Evolutionary conservation across 805 yeast genomes (phyloP).

Genomic region (Metschnikowia reukaufii): DNA sequence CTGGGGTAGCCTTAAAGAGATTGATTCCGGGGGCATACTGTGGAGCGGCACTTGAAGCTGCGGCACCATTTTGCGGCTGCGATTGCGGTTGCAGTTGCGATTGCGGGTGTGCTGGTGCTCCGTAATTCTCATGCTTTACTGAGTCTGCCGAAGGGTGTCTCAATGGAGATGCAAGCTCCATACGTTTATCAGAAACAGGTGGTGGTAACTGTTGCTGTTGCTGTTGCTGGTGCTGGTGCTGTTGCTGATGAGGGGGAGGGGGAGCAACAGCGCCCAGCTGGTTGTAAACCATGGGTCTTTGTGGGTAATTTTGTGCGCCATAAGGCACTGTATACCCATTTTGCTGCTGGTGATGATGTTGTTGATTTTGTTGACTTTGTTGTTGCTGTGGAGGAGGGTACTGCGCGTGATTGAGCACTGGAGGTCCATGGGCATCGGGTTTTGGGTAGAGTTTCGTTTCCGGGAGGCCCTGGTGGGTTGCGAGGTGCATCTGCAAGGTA

Average conservation of each 20-base stretch:
- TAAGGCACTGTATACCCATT: conserved; percentile 11
- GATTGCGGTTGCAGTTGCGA: not conserved
- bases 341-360: conserved; percentile 1
- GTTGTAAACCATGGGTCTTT: conserved; percentile 8
- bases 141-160: conserved; percentile 17
- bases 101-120: conserved; percentile 24
- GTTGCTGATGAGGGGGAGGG: conserved; percentile 6
- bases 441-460: conserved; percentile 37
- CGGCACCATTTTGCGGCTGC: not conserved
- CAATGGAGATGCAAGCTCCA: conserved; percentile 42
- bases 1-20: conserved; percentile 6
- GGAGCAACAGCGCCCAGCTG: too few species aligned
- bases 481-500: conserved; percentile 73
- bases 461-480: conserved; percentile 54
- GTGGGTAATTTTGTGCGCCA: conserved; percentile 13
- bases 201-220: conserved; percentile 11
- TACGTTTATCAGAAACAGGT: conserved; percentile 30
- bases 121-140: conserved; percentile 7
- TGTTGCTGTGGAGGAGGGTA: conserved; percentile 1
- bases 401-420: not conserved
- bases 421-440: conserved; percentile 7
- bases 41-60: not conserved
- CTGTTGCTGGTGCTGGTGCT: conserved; percentile 8
- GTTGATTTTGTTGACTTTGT: too few species aligned
- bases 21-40: conserved; percentile 3